Base-by-base conservation (phyloP, 2,329 filamentous ascomycete genomes). In the Dryadomyces quercus-mongolicae region DNA sequence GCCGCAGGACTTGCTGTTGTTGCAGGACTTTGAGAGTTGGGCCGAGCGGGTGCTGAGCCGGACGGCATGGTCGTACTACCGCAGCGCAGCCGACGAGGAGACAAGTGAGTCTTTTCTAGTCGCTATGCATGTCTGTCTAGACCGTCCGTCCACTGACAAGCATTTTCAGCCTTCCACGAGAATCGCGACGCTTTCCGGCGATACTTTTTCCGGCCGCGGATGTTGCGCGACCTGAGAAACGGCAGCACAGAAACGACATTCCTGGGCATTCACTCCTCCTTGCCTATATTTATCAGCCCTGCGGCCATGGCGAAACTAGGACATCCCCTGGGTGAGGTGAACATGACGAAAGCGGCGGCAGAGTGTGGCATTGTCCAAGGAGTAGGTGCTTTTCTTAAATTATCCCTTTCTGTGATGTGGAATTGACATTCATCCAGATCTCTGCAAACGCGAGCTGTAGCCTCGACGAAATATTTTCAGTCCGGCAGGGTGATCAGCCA, bases 301-400 rank as follows among this genome's bases (percentile, higher is more conserved):
- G 55, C 59, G 1, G 59, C 59, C 21, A 54, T 60, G 55, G 59
- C 57, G 38, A 57, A 57, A 40, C 54, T 59, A 16, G 59, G 55
- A n/a, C 59, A 60, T 25, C 57, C 55, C 9, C 47, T 53, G 20
- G 59, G 59, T 18, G 59, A 60, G 43, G 49, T 56, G 20, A 57
- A 55, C 43, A 48, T 60, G 16, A 54, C 55, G 2, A 38, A 45
- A 2, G 59, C 59, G 1, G 51, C 55, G 15, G 55, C 43, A 12
- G 36, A 47, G 5, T 25, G 45, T 20, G 54, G 54, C 36, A 52
- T 55, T 15, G 44, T 53, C 13, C 54, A 55, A 38, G 51, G 49
- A 2, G 53, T 54, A 20, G 2, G 53, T 48, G 2, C 5, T 21
- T 44, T 25, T 20, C 15, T 31, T 4, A 44, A 21, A 13, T 45